A percentile compares a stretch with the other conserved stretches of the same genome.
These are phyloP conservation scores for Glycine tomentella DNA, from an alignment of 306 rosid genomes.

Conservation along the genomic window DNA sequence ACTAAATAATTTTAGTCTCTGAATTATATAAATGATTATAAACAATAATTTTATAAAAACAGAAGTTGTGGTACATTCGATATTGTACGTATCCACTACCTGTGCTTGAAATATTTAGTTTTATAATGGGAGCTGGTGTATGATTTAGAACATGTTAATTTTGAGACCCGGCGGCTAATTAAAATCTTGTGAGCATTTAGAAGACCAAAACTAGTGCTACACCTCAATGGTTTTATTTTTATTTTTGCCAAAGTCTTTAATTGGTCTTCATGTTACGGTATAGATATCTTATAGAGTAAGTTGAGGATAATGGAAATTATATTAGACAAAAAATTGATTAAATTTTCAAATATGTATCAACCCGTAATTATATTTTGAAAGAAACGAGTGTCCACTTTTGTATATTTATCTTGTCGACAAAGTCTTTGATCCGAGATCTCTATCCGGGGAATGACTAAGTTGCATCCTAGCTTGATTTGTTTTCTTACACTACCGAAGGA, in stretches of 20 bases:
- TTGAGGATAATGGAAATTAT: conserved; percentile 13
- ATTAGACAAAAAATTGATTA: not conserved
- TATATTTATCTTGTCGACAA: not conserved
- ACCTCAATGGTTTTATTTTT: not conserved
- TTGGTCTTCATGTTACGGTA: not conserved
- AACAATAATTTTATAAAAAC: too few relatives aligned
- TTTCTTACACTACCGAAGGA: not conserved
- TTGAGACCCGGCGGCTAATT: conserved; percentile 8
- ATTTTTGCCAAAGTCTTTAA: not conserved
- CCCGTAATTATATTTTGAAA: not conserved
- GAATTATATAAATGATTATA: too few relatives aligned
- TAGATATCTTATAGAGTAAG: not conserved
- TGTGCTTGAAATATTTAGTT: conserved; percentile 32
- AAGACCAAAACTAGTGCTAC: conserved; percentile 1
- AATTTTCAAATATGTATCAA: too few relatives aligned
- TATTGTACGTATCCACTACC: conserved; percentile 15
- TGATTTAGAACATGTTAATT: conserved; percentile 32
- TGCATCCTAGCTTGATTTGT: not conserved
- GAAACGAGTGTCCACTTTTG: not conserved
- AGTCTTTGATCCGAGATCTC: not conserved
- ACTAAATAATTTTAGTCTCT: too few relatives aligned
- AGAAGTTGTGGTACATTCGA: not conserved
- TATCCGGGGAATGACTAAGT: not conserved
- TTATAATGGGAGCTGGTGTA: conserved; percentile 4
- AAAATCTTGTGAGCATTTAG: not conserved